phyloP scores from a whole-genome alignment of 208 protist species.

The Trypanosomatidae sp. region DNA sequence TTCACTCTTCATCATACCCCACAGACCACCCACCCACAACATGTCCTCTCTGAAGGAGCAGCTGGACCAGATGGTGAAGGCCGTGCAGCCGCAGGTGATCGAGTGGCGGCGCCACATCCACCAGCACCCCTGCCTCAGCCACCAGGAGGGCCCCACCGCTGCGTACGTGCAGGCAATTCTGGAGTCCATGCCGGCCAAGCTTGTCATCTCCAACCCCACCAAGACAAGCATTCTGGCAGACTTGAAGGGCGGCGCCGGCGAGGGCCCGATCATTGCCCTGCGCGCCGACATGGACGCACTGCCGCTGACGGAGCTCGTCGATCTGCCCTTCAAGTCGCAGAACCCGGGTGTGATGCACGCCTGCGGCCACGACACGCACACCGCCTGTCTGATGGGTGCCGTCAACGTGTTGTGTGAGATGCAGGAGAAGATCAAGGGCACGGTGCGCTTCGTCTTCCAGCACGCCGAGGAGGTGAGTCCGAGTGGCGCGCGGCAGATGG shows the following conservation, averaged over 20 bases:
- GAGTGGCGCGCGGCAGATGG: constrained; percentile 50
- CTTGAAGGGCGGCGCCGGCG: constrained; percentile 46
- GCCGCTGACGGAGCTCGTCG: constrained; percentile 49
- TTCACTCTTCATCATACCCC: too few relatives aligned
- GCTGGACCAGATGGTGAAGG: too few relatives aligned
- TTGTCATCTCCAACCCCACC: constrained; percentile 34
- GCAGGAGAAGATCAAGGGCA: constrained; percentile 50
- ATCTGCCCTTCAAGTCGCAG: constrained; percentile 48
- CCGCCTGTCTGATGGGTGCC: too few relatives aligned
- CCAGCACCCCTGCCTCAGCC: constrained; percentile 43
- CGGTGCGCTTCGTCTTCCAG: constrained; percentile 77
- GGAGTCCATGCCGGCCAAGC: constrained; percentile 29
- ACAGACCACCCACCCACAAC: too few relatives aligned
- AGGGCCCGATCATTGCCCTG: constrained; percentile 37
- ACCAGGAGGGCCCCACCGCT: constrained; percentile 50
- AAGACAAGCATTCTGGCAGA: constrained; percentile 45
- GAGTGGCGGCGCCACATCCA: too few relatives aligned
- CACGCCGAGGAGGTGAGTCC: constrained; percentile 59
- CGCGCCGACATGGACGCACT: constrained; percentile 68
- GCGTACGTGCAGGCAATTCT: constrained; percentile 51
- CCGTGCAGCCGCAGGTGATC: too few relatives aligned
- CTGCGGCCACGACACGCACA: constrained; percentile 68
- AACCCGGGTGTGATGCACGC: constrained; percentile 60
- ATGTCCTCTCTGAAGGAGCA: too few relatives aligned
- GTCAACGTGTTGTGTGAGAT: too few relatives aligned